Evolutionary conservation across 331 rosid genomes (phyloP), one percentile per base, ranked within the genome.

Genomic region (Acacia pycnantha): DNA sequence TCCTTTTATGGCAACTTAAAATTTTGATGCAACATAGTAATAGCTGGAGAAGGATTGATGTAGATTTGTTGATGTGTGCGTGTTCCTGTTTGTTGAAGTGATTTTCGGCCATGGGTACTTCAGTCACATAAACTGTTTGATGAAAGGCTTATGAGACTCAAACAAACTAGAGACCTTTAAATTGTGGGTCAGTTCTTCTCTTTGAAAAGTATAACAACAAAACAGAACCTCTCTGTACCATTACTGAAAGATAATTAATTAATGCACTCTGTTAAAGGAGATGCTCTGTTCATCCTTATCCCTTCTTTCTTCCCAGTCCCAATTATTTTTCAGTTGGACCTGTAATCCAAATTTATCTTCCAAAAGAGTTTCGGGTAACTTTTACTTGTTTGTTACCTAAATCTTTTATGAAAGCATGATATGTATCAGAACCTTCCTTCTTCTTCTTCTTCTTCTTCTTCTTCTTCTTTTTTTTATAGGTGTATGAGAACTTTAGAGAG

Each of bases 81-180:
- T 76, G 82, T 14, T 64, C 18, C 43, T 85, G 75, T 77, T 71
- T 77, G 15, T 56, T 47, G 72, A 40, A 66, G 22, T 73, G 14
- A 48, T 37, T n/a, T 37, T 82, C 33, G 62, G 58, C 65, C 47
- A 73, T 51, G 27, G 21, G 41, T 37, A 24, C 31, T 11, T 37
- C 79, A 6, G 51, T 80, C 29, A 21, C 74, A 8, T 76, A 16
- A 73, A 11, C 40, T 15, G 61, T 59, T 40, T n/a, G 40, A 31
- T 9, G 37, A 43, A 11, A 1, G 5, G 11, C 1, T 2, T 66
- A 43, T 19, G 77, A 35, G 53, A 21, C 2, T 67, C 13, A 12
- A 31, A 65, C 5, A 31, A 65, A 62, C 40, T 16, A 62, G 16
- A 59, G 76, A 50, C 41, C 8, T 53, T 21, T n/a, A 62, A 48